Evolutionary conservation across 352 stramenopile species (phyloP), one percentile per base, ranked within the genome.

Genomic region (Pythium aquatile): DNA sequence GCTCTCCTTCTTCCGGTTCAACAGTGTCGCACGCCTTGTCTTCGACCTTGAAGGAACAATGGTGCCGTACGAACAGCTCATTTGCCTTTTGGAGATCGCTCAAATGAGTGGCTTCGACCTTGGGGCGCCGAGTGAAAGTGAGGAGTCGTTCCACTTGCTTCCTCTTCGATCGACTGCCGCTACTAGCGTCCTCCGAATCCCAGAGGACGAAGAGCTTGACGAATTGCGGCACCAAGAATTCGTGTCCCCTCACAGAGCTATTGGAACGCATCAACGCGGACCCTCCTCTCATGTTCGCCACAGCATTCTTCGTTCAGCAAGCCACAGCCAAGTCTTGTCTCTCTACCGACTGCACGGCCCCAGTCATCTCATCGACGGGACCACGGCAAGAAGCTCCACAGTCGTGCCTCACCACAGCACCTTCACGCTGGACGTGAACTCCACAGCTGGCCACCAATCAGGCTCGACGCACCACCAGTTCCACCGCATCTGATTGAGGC

Each of bases 1-100:
- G 9, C 59, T 87, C 32, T 84, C 80, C 4, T 66, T 73, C 33
- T 86, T 84, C 40, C 76, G 77, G 30, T 89, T 89, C 44, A 87
- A 89, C 63, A 79, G 65, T 30, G 76, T 89, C 29, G 77, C 73
- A 1, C 75, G 73, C 68, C 54, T 89, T 47, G 54, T 89, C 3
- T 87, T 89, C 29, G 35, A 69, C 10, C 40, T 86, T 2, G 66
- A 75, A 8, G 76, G 71, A 1, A 80, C 68, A 0, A 70, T 61
- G 37, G 64, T 86, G n/a, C 69, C 78, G 70, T 86, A 86, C 46
- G 61, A 40, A 1, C 80, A 87, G 68, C 7, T 47, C 14, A 47
- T 47, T 24, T 47, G 39, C 2, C 39, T 47, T 2, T 24, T 47
- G 39, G 39, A 47, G 39, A 47, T 47, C 39, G 39, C 39, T 3